phyloP scores from a whole-genome alignment of 140 eudicot genomes.

The Stevia rebaudiana region DNA sequence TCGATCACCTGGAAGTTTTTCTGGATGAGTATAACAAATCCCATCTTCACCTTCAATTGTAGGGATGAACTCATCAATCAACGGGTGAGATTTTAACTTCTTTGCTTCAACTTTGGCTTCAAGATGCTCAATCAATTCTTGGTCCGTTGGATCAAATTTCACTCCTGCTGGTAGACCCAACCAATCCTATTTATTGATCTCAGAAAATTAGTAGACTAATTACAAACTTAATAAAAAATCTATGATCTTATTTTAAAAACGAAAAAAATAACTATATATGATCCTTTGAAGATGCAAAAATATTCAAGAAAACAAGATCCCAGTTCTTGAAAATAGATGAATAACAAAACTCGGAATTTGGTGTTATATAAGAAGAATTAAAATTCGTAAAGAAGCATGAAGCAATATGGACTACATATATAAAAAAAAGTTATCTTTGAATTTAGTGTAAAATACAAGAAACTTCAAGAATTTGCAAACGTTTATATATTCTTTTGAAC shows the following conservation, averaged over 20 bases:
- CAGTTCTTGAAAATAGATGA: no score
- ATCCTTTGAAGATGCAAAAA: no score
- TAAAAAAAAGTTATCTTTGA: not conserved
- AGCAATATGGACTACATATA: no score
- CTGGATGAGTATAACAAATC: constrained; percentile 98
- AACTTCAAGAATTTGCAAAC: constrained; percentile 13
- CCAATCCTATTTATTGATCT: constrained; percentile 58
- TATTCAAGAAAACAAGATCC: no score
- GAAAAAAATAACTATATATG: not conserved
- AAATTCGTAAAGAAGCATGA: no score
- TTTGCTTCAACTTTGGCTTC: constrained; percentile 86
- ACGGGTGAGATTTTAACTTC: constrained; percentile 71
- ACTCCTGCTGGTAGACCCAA: constrained; percentile 99
- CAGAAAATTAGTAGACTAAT: not conserved
- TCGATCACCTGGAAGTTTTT: constrained; percentile 82
- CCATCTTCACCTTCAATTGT: constrained; percentile 99
- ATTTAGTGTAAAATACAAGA: no score
- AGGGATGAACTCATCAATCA: constrained; percentile 94
- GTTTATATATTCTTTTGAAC: constrained; percentile 24
- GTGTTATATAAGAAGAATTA: no score
- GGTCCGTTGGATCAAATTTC: constrained; percentile 97
- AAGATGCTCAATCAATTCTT: constrained; percentile 95
- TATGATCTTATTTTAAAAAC: not conserved
- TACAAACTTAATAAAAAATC: not conserved
- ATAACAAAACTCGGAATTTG: no score